Evolutionary conservation across 2,329 filamentous ascomycete species (phyloP), one percentile per base, ranked within the genome.

Genomic region (Fusarium goolgardi): DNA sequence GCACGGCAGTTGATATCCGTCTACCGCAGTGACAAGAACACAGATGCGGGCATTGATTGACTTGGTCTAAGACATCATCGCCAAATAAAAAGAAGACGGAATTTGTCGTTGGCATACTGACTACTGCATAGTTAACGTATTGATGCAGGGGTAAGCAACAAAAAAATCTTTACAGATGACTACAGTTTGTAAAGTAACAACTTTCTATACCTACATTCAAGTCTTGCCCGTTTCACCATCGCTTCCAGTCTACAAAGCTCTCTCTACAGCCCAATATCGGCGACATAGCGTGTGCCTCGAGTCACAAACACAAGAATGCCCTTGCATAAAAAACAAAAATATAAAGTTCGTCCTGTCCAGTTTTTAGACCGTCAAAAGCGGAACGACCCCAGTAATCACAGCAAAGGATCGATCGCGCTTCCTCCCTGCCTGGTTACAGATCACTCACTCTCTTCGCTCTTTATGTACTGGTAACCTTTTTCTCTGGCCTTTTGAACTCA

Each of bases 351-450:
- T 52, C 37, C 20, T 44, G 23, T 50, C 32, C 18, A 50, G 32
- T 47, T 31, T 50, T 49, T 46, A 16, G 25, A 25, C 25, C 40
- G 20, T 59, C 56, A 54, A 54, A 69, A 59, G 56, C 53, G 52
- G 52, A 63, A 58, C 44, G 23, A 54, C 27, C 52, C 32, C 62
- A 31, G 27, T 54, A 43, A 44, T 46, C 25, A 31, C n/a, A 35
- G 32, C 11, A 20, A 46, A 35, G n/a, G 39, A 47, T 55, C 53
- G 63, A 67, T 50, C 45, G 29, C 29, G 37, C 25, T 51, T 60
- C 8, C 31, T 40, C 50, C 47, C 32, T 25, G 21, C 25, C 47
- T 32, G 35, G 35, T 8, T 20, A 32, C 43, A 65, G 37, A 54
- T 32, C 43, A 37, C 47, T 34, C 25, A 31, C 47, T 27, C 25